A percentile compares a stretch with the other conserved stretches of the same genome.
Conservation (phyloP, 495 filamentous ascomycete species). For the Xanthoparmelia taractica region DNA sequence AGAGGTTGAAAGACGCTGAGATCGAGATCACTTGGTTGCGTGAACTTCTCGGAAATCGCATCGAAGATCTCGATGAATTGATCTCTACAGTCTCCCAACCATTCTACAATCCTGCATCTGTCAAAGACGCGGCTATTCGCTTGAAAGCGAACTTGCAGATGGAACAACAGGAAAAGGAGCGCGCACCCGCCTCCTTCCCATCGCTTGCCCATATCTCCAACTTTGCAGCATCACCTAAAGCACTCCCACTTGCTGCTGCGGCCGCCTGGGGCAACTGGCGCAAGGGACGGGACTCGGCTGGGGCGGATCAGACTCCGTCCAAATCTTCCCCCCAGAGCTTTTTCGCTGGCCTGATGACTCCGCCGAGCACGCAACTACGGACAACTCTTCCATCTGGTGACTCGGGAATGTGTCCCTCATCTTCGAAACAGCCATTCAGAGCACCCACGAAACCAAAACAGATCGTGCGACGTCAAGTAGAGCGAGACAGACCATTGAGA, state of each 20-base stretch:
- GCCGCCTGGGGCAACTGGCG: slow-evolving; percentile 83
- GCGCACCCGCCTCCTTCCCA: slow-evolving; percentile 47
- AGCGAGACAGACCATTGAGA: not conserved
- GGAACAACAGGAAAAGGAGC: slow-evolving; percentile 89
- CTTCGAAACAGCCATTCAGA: slow-evolving; percentile 31
- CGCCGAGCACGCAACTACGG: slow-evolving; percentile 62
- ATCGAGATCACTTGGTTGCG: slow-evolving; percentile 94
- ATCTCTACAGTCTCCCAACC: slow-evolving; percentile 69
- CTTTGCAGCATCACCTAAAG: slow-evolving; percentile 67
- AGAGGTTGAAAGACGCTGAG: slow-evolving; percentile 77
- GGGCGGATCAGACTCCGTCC: slow-evolving; percentile 52
- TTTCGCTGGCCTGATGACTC: slow-evolving; percentile 74
- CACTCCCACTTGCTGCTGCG: slow-evolving; percentile 71
- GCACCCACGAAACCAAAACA: slow-evolving; percentile 23
- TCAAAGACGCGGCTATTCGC: slow-evolving; percentile 85
- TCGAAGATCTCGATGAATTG: slow-evolving; percentile 87
- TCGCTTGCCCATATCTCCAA: slow-evolving; percentile 50
- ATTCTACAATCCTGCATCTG: slow-evolving; percentile 61
- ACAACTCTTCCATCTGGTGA: slow-evolving; percentile 38
- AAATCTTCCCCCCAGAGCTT: slow-evolving; percentile 46
- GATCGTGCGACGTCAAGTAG: slow-evolving; percentile 10
- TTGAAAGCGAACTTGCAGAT: slow-evolving; percentile 92
- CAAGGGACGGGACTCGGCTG: slow-evolving; percentile 47
- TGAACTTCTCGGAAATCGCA: slow-evolving; percentile 81
- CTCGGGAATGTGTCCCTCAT: slow-evolving; percentile 32